Evolutionary conservation across 768 basidiomycete species (phyloP), one percentile per base, ranked within the genome.

Genomic region (Ramaria sp.): DNA sequence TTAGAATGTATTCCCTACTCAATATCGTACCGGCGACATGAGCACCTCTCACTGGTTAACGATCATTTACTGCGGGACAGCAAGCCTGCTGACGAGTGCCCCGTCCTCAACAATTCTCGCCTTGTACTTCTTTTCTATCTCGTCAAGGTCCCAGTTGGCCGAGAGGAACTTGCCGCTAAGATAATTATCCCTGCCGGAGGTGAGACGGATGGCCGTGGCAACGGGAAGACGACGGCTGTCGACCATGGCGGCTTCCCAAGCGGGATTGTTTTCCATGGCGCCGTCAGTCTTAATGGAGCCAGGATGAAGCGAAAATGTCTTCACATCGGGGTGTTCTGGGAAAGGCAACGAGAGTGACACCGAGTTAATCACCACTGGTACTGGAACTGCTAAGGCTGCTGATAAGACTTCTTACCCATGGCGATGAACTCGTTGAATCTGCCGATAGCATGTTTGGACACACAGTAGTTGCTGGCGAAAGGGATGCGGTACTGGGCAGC

Each of bases 191-290:
- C 4, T 47, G 20, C n/a, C n/a, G 15, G 45, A 47, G 9, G 53
- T 41, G 38, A n/a, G 46, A 51, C 34, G 22, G 17, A 31, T 10
- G 30, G 38, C 17, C 13, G 64, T 63, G 1, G 64, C 61, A 6
- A 61, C 63, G 9, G 63, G 64, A 9, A 65, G 57, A 39, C 60
- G 55, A 0, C 63, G 30, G 5, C 59, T 61, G 48, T 65, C 62
- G 10, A 57, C 53, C 33, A 43, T 48, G 34, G 47, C 38, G 9
- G 54, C 55, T 22, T 56, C 55, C 45, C 56, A 58, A 20, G 59
- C 51, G 42, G 57, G 46, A 24, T 58, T 41, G 7, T 9, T 30
- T n/a, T n/a, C n/a, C n/a, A 49, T 37, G 13, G 51, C 31, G 37
- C 61, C 30, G n/a, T 63, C 63, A 12, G 61, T 63, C 38, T 51